phyloP scores from a whole-genome alignment of 306 rosid species.

The Cucurbita ficifolia region DNA sequence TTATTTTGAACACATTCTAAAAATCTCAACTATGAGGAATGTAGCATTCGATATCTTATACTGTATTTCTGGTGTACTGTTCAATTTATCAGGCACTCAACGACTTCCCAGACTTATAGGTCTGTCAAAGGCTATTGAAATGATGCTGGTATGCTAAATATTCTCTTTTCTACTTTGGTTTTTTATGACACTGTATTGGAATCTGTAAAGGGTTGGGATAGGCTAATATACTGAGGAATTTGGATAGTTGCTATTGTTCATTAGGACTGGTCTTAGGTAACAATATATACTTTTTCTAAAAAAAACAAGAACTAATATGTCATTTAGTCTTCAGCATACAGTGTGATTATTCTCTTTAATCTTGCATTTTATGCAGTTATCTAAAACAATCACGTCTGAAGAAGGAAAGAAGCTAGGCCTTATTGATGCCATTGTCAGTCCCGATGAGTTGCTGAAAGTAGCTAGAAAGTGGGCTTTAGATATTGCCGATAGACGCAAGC shows the following conservation, averaged over 20 bases:
- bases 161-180: background rate
- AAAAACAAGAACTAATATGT: no score
- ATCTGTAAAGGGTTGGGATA: background rate
- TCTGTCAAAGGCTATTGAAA: slow-evolving; percentile 63
- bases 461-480: slow-evolving; percentile 74
- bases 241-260: background rate
- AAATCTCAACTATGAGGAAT: background rate
- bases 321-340: background rate
- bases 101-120: slow-evolving; percentile 97
- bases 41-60: background rate
- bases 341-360: background rate
- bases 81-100: slow-evolving; percentile 63
- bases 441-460: slow-evolving; percentile 62
- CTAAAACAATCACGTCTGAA: slow-evolving; percentile 71
- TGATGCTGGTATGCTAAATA: slow-evolving; percentile 64
- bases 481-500: slow-evolving; percentile 58
- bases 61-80: slow-evolving; percentile 16
- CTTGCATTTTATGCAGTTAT: slow-evolving; percentile 32
- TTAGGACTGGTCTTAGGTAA: background rate
- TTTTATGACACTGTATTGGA: background rate
- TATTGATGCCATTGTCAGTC: slow-evolving; percentile 59
- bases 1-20: slow-evolving; percentile 5
- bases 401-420: slow-evolving; percentile 93
- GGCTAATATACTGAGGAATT: background rate
- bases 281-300: no score